phyloP scores from a whole-genome alignment of 768 basidiomycete genomes.

The Trichaptum fuscoviolaceum region DNA sequence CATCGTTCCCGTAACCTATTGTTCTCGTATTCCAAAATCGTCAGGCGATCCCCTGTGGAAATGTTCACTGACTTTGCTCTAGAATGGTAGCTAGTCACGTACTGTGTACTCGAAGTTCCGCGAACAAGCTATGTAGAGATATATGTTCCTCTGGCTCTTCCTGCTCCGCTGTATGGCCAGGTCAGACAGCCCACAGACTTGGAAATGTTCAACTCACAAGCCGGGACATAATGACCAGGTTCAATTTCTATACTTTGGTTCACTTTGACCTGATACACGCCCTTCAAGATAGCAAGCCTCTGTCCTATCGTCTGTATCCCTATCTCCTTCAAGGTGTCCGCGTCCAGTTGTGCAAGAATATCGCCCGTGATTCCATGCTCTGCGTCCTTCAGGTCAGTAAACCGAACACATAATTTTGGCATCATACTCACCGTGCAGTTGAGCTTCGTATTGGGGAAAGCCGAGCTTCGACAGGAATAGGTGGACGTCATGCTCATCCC shows the following conservation, averaged over 20 bases:
- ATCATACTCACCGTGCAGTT: constrained; percentile 62
- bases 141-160: neutral
- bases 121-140: neutral
- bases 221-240: constrained; percentile 80
- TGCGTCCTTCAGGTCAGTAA: constrained; percentile 26
- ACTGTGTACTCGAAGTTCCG: neutral
- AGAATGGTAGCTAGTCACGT: constrained; percentile 57
- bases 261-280: constrained; percentile 86
- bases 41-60: constrained; percentile 9
- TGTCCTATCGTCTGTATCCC: constrained; percentile 91
- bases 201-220: constrained; percentile 51
- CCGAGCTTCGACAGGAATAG: constrained; percentile 74
- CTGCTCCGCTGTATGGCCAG: neutral
- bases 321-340: constrained; percentile 79
- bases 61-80: constrained; percentile 56
- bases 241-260: constrained; percentile 79
- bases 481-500: constrained; percentile 77
- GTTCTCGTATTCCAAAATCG: constrained; percentile 60
- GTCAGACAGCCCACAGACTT: neutral
- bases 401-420: constrained; percentile 10
- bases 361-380: constrained; percentile 94
- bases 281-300: constrained; percentile 85
- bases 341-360: constrained; percentile 75
- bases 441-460: constrained; percentile 77
- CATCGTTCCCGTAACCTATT: constrained; percentile 73